Evolutionary conservation across 2,329 filamentous ascomycete genomes (phyloP), one percentile per base, ranked within the genome.

Genomic region (Fusarium paranaense): DNA sequence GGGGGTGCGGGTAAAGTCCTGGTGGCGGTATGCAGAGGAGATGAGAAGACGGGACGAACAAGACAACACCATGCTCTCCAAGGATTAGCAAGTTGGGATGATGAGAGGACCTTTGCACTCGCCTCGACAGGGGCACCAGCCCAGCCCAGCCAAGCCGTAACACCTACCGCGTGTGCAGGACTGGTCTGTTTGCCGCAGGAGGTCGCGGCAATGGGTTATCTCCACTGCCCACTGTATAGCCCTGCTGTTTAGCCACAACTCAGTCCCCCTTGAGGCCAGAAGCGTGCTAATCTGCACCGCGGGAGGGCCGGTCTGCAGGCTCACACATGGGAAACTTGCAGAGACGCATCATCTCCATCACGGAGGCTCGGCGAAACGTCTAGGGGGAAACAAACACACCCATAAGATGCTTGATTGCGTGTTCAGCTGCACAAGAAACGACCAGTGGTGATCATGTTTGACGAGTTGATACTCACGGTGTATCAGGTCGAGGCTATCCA

Each of bases 61-160:
- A 72, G 69, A 66, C 68, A 68, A 47, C 32, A 66, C 72, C 70
- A 69, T 78, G 70, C 57, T 71, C 40, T 66, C 64, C 67, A 38
- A 50, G 68, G 65, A 54, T 64, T 67, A 69, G 50, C 37, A 60
- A 72, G 70, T 69, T 74, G 67, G 60, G 67, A 77, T 67, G 74
- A 77, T 70, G 54, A 75, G 68, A 77, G 67, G 66, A 78, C 50
- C 58, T 69, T 70, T 72, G 69, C 61, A 65, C 56, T 63, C 56
- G 27, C 60, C 67, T 57, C 61, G 62, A 64, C 67, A 75, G 70
- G 72, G 76, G 65, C 62, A 14, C 22, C 62, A 59, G 67, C 45
- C 64, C 64, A 69, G 59, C 59, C 62, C 57, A 59, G 67, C 45
- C 64, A 64, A 68, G 61, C 59, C 62, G 64, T 59, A 22, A 54